Evolutionary conservation across 805 yeast species (phyloP), one percentile per base, ranked within the genome.

Genomic region (Teunomyces cretensis): DNA sequence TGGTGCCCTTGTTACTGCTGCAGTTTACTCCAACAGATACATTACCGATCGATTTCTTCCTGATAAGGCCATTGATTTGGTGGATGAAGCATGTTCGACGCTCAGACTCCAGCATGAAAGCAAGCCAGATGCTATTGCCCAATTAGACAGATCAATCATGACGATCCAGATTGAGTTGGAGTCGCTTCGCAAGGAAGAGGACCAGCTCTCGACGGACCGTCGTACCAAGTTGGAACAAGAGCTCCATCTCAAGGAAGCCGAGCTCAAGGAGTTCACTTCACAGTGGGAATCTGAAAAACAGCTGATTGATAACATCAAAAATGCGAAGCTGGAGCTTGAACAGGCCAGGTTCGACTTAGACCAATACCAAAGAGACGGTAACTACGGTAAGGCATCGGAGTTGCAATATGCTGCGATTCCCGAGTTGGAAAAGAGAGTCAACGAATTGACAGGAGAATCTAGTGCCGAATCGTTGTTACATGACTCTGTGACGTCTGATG

Each of bases 21-120:
- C 97, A 0, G 83, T 88, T 6, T 80, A 91, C 59, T 83, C 95
- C 39, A 88, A 89, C 60, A 77, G 99, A 51, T 92, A 92, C 62
- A 88, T 92, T 45, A 86, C 95, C 2, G 97, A 92, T 62, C 70
- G 98, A 44, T 90, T 83, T 57, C 70, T 92, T 31, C 99, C 99
- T 1, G 99, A 92, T 61, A 92, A 92, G 70, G 98, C 98, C 15
- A 92, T 92, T 53, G 99, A 92, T 65, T 76, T 92, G 53, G 94
- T 92, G 1, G 99, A 92, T 67, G 99, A 92, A 62, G 97, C 98
- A 0, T 91, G 98, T 69, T 94, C 97, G 3, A 96, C 96, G 0
- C 74, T 92, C 47, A 75, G 99, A 52, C 72, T 92, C 47, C 99
- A 92, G 65, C 98, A 94, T 62, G 99, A 92, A 68, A 89, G 97